Base-by-base conservation (phyloP, 176 grass and related monocot species). In the Puccinellia tenuiflora region DNA sequence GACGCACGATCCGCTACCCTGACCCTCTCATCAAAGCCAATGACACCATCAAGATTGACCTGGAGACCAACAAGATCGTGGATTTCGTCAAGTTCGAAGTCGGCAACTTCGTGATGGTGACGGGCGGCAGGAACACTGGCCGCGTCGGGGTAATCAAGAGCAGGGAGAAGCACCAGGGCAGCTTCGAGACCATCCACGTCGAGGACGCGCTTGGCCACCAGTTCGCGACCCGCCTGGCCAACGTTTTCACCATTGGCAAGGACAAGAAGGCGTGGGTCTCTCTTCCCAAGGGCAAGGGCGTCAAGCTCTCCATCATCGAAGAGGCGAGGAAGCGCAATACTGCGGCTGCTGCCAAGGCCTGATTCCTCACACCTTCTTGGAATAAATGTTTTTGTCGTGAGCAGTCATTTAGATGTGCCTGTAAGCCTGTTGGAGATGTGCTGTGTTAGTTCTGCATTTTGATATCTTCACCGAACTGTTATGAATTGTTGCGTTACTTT, bases 81-180 rank as follows among this genome's bases (percentile, higher is more conserved):
- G 92, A 91, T 42, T 94, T 94, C 84, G 89, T 94, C 72, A 91
- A 91, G 54, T 91, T 94, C 4, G 92, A 94, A 2, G 89, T 91
- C 0, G 89, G 92, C 0, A 91, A 91, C 55, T 55, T 85, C 0
- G 81, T 94, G 74, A 91, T 94, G 92, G 86, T 94, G 56, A 94
- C 89, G 21, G 89, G 92, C 45, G 84, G 89, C 13, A 85, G 86
- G 53, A 94, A 91, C 72, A 94, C 84, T 12, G 92, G 92, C 5
- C 80, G 89, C 46, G 73, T 91, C 35, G 92, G 92, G 53, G 81
- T 94, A 35, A 91, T 89, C 30, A 94, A 89, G 83, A 89, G 85
- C 56, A 83, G 92, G 60, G 92, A 94, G 56, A 94, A 91, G 88
- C 89, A 94, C 40, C 81, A 89, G 89, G 92, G 92, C 55, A 91